A percentile compares a stretch with the other conserved stretches of the same genome.
Conservation (phyloP, 148 eudicot genomes). For the Diospyros kaki region DNA sequence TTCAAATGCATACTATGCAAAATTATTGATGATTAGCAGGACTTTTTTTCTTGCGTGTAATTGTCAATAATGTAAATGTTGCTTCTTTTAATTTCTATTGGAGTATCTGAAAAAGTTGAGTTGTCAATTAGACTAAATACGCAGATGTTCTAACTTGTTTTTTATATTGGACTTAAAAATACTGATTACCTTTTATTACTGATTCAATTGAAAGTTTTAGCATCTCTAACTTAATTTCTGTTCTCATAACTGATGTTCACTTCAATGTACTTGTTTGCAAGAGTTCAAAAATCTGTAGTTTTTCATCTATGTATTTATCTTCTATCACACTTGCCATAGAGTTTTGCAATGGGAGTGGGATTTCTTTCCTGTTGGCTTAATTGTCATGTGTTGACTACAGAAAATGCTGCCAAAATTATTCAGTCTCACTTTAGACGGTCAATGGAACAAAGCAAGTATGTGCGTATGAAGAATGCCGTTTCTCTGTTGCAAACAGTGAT, state of each 20-base stretch:
- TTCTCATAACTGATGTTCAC: background rate
- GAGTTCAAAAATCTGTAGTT: background rate
- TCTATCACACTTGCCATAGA: background rate
- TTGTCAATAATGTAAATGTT: background rate
- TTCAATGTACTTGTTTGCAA: background rate
- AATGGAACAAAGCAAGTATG: slow-evolving; percentile 32
- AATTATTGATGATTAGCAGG: background rate
- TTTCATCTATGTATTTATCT: background rate
- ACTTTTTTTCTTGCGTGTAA: background rate
- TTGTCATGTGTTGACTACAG: slow-evolving; percentile 33
- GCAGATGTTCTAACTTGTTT: background rate
- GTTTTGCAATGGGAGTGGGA: background rate
- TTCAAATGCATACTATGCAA: background rate
- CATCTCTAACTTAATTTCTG: background rate
- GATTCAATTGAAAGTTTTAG: background rate
- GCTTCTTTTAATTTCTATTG: background rate
- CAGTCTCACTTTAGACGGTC: slow-evolving; percentile 55
- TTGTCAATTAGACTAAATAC: background rate
- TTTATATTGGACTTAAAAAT: background rate
- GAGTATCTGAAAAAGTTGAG: background rate
- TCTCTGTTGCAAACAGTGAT: slow-evolving; percentile 40
- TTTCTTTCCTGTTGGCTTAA: slow-evolving; percentile 2
- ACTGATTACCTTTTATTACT: background rate
- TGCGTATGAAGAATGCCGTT: slow-evolving; percentile 38
- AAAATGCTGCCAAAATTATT: slow-evolving; percentile 57